Evolutionary conservation across 768 basidiomycete genomes (phyloP).

Genomic region (Candolleomyces eurysporus): DNA sequence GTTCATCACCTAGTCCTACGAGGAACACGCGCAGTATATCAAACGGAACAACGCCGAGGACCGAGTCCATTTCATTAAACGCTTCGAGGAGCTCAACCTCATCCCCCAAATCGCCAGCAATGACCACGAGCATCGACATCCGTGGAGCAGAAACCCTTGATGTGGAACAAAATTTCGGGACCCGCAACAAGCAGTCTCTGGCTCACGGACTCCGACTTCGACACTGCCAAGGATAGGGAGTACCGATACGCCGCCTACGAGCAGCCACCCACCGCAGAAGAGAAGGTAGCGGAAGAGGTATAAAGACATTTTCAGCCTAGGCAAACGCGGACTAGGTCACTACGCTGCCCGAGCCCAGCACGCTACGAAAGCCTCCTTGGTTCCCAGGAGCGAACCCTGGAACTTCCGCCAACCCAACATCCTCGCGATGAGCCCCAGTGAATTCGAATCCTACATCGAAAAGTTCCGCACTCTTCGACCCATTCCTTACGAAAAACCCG

Average conservation of each 20-base stretch:
- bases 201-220: slow-evolving; percentile 49
- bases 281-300: no score
- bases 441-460: slow-evolving; percentile 61
- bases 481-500: slow-evolving; percentile 48
- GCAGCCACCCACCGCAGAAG: slow-evolving; percentile 3
- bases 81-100: slow-evolving; percentile 62
- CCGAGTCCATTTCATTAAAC: slow-evolving; percentile 65
- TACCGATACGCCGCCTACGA: not conserved
- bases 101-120: slow-evolving; percentile 25
- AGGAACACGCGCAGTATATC: slow-evolving; percentile 71
- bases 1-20: slow-evolving; percentile 64
- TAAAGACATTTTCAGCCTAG: not conserved
- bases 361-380: not conserved
- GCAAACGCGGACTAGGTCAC: slow-evolving; percentile 17
- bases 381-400: not conserved
- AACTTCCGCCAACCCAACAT: slow-evolving; percentile 42
- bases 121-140: slow-evolving; percentile 10
- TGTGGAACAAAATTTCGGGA: slow-evolving; percentile 26
- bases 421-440: slow-evolving; percentile 53
- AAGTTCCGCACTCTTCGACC: slow-evolving; percentile 56
- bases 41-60: slow-evolving; percentile 71
- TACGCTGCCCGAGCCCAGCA: slow-evolving; percentile 17
- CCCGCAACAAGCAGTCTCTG: slow-evolving; percentile 22
- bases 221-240: slow-evolving; percentile 13
- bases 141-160: no score